Conservation (phyloP, 768 basidiomycete species). For the Mycena rosella region DNA sequence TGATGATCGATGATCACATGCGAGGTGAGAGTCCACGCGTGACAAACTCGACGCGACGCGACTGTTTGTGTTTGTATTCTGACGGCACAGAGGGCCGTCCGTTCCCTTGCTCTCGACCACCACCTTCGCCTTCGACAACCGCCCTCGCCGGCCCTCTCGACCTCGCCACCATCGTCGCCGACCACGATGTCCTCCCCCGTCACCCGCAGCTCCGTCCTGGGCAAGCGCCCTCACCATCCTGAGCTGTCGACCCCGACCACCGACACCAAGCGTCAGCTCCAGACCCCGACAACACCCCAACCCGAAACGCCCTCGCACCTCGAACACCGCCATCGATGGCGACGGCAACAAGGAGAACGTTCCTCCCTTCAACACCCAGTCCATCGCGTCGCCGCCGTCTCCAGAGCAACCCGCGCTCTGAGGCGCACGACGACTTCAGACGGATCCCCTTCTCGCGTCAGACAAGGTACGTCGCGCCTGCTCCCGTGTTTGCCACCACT, state of each 20-base stretch:
- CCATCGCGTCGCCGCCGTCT: conserved; percentile 40
- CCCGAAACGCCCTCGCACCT: conserved; percentile 72
- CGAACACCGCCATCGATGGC: conserved; percentile 58
- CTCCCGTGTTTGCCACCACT: conserved; percentile 17
- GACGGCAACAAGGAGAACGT: conserved; percentile 85
- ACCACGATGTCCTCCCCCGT: conserved; percentile 39
- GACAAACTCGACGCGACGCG: conserved; percentile 25
- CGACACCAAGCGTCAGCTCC: conserved; percentile 56
- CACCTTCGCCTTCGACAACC: conserved; percentile 3
- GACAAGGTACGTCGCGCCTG: conserved; percentile 55
- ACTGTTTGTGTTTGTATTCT: conserved; percentile 29
- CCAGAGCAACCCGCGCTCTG: conserved; percentile 29
- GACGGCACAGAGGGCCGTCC: not conserved
- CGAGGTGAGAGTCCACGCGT: not conserved
- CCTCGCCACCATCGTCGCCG: not conserved
- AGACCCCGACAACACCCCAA: conserved; percentile 75
- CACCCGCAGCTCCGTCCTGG: conserved; percentile 47
- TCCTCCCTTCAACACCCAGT: conserved; percentile 66
- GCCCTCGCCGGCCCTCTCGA: too few species aligned
- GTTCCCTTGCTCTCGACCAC: conserved; percentile 29
- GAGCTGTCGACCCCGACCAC: conserved; percentile 42
- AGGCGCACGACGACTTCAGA: conserved; percentile 52
- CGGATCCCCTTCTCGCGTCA: conserved; percentile 56
- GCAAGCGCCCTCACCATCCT: conserved; percentile 47
- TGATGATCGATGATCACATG: not conserved